Base-by-base conservation (phyloP, 2,329 filamentous ascomycete species). In the Ceratocystis eucalypticola region DNA sequence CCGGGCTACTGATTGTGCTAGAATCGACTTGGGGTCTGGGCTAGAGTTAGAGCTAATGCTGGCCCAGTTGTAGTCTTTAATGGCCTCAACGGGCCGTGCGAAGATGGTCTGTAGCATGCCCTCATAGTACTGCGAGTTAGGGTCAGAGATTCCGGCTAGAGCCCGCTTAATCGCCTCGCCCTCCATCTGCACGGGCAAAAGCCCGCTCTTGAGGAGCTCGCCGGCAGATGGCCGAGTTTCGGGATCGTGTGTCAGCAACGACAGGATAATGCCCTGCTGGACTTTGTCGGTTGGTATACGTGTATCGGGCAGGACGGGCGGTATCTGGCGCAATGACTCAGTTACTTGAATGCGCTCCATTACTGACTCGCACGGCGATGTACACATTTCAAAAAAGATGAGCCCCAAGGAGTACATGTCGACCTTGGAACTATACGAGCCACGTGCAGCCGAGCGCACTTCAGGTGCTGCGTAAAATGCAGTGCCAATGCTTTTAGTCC, bases 331-430 rank as follows among this genome's bases (percentile, higher is more conserved):
- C 53, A 96, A 80, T 65, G 82, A 78, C 64, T 87, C 82, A 33
- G 96, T 79, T 3, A 86, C 82, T 64, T 80, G 76, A 1, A 82
- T 83, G 69, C 85, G 81, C 71, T 87, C 81, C 83, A 87, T 87
- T 3, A 84, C 84, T 10, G 79, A 70, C 73, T 86, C 79, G 76
- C 87, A 82, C 0, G 84, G 80, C 44, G 79, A 76, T 70, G 86
- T 92, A 72, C 89, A 95, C 94, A 99, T 99, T 75, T 99, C 94
- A 71, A 96, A 97, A 77, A 99, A 96, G 67, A 99, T 97, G 69
- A 99, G 89, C 0, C 94, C 94, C 53, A 99, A 80, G 0, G 93
- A 96, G 74, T 94, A 99, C 93, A 99, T 97, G 77, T 99, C 94
- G 0, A 97, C 92, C 75, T 96, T 97, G 67, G 90, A 87, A 68